These are phyloP conservation scores for Aristolochia contorta DNA, from an alignment of 164 flowering plant species.

Conservation along the genomic window DNA sequence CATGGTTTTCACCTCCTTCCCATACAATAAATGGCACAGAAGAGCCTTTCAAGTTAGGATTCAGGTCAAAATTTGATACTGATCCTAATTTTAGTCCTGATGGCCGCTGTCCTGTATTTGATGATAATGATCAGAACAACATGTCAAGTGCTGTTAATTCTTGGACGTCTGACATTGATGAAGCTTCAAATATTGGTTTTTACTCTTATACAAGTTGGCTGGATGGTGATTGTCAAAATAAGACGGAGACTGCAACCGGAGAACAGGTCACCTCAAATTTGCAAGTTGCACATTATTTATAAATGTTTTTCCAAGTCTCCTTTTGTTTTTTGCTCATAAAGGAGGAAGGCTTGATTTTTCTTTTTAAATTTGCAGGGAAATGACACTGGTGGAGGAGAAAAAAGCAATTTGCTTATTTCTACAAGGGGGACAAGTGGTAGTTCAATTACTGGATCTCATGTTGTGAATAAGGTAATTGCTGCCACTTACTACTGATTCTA, in stretches of 20 bases:
- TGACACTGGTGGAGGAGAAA: too few species aligned
- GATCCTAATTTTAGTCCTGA: not conserved
- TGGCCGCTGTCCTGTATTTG: not conserved
- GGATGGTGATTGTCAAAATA: constrained; percentile 18
- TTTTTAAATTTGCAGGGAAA: not conserved
- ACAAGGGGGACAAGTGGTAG: too few species aligned
- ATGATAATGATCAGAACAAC: constrained; percentile 15
- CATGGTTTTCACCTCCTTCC: constrained; percentile 56
- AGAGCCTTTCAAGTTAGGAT: constrained; percentile 28
- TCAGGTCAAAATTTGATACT: constrained; percentile 13
- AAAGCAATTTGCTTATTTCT: too few species aligned
- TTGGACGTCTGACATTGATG: constrained; percentile 14
- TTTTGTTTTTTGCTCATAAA: not conserved
- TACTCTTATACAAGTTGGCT: constrained; percentile 17
- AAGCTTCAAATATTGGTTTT: constrained; percentile 12
- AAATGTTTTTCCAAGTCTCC: not conserved
- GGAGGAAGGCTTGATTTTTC: not conserved
- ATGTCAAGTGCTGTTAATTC: constrained; percentile 12
- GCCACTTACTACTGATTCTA: too few species aligned
- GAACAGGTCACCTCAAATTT: constrained; percentile 29
- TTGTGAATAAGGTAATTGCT: too few species aligned
- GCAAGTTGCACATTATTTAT: not conserved
- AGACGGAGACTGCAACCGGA: constrained; percentile 15
- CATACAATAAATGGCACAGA: constrained; percentile 34
- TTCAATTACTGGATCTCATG: too few species aligned